Conservation (phyloP, 768 basidiomycete genomes). For the Amanita rubescens region DNA sequence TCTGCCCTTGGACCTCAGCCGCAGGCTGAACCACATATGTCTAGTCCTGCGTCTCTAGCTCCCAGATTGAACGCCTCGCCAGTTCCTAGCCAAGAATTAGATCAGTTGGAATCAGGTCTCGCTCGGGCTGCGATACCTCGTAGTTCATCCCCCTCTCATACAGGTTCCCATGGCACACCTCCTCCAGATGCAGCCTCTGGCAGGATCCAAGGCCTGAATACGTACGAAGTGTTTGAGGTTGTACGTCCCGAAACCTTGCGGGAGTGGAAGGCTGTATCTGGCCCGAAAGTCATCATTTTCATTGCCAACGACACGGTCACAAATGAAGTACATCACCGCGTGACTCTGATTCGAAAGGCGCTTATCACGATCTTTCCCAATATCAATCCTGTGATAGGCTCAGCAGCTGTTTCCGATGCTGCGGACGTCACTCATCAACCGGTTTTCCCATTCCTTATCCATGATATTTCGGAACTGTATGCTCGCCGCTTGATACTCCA, state of each 20-base stretch:
- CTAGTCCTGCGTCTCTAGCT: too few species aligned
- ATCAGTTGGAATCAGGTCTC: too few species aligned
- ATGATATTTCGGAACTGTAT: not conserved
- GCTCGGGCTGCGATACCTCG: too few species aligned
- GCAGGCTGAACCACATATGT: too few species aligned
- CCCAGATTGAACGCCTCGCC: too few species aligned
- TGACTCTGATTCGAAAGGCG: not conserved
- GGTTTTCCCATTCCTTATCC: not conserved
- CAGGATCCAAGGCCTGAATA: not conserved
- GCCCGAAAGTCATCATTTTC: not conserved
- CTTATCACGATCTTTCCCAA: not conserved
- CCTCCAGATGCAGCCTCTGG: too few species aligned
- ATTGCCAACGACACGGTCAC: not conserved
- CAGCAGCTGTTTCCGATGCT: not conserved
- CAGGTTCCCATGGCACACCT: too few species aligned
- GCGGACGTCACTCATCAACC: not conserved
- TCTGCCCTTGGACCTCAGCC: too few species aligned
- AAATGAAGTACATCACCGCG: not conserved
- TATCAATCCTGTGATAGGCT: not conserved
- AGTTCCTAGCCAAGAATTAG: too few species aligned
- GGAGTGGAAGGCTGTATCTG: not conserved
- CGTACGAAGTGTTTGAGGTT: not conserved
- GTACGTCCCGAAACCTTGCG: not conserved
- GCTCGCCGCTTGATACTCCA: not conserved
- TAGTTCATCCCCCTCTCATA: too few species aligned